phyloP scores from a whole-genome alignment of 2,329 filamentous ascomycete species.

The Diaporthe helianthi region DNA sequence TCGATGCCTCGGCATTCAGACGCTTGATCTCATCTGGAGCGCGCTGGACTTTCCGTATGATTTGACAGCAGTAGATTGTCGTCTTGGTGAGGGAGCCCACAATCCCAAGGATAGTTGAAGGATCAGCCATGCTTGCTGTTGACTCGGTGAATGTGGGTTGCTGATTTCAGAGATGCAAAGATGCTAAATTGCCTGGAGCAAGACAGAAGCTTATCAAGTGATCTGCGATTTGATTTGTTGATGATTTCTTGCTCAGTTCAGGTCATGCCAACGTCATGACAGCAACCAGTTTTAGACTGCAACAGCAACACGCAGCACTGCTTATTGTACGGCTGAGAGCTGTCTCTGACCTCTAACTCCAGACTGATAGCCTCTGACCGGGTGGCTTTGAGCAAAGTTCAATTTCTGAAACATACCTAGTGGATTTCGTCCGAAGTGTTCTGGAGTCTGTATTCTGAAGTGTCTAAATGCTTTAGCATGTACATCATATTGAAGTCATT shows the following conservation, averaged over 20 bases:
- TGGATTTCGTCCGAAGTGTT: too few species aligned
- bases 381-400: too few species aligned
- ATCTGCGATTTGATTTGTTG: too few species aligned
- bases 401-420: too few species aligned
- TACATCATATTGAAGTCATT: too few species aligned
- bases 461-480: too few species aligned
- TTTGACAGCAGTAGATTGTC: background rate
- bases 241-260: too few species aligned
- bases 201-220: background rate
- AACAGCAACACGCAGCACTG: background rate
- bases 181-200: background rate
- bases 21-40: background rate
- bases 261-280: background rate
- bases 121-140: slow-evolving; percentile 2
- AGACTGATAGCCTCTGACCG: too few species aligned
- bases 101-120: background rate
- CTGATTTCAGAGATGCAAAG: background rate
- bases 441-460: too few species aligned
- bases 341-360: background rate
- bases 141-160: background rate
- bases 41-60: background rate
- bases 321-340: background rate
- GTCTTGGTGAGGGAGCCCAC: background rate
- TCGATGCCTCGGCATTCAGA: background rate
- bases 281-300: background rate